Base-by-base conservation (phyloP, 352 stramenopile genomes). In the Elongisporangium undulatum region DNA sequence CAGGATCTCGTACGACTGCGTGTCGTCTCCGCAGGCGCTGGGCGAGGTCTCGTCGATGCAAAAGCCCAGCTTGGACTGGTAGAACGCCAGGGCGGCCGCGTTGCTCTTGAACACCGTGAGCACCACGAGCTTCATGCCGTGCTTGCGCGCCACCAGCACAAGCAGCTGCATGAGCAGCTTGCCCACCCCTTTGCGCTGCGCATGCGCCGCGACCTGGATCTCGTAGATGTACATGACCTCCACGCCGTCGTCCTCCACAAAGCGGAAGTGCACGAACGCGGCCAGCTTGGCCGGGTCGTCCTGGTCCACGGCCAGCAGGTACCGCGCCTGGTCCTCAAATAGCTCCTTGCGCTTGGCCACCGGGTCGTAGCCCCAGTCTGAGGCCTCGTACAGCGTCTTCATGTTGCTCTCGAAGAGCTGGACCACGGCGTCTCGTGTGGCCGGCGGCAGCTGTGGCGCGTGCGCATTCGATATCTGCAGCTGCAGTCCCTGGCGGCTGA, bases 41-140 rank as follows among this genome's bases (percentile, higher is more conserved):
- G 95, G 95, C 54, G 92, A 97, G 23, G 75, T 95, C 63, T 96
- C 84, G 66, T 98, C 95, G 23, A 98, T 80, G 20, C 57, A 54
- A 66, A 98, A 98, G 26, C 77, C 74, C 67, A 98, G 61, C 38
- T 77, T 92, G 23, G 87, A 61, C 51, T 67, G 75, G 71, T 98
- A 98, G 71, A 98, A 98, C 22, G 61, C 63, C 74, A 97, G 85
- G 10, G 95, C 95, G 9, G 62, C 56, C 10, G 64, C 55, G 68
- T 98, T 98, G 6, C 55, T 66, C 69, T 97, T 96, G 62, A 98
- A 98, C 20, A 98, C 95, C 3, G 95, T 98, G 53, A 98, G 76
- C 58, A 98, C 77, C 29, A 98, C 78, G 64, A 97, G 90, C 51
- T 93, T 68, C 85, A 98, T 95, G 20, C 67, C 53, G 57, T 89